phyloP scores from a whole-genome alignment of 306 rosid genomes.

The Sechiopsis laciniata region DNA sequence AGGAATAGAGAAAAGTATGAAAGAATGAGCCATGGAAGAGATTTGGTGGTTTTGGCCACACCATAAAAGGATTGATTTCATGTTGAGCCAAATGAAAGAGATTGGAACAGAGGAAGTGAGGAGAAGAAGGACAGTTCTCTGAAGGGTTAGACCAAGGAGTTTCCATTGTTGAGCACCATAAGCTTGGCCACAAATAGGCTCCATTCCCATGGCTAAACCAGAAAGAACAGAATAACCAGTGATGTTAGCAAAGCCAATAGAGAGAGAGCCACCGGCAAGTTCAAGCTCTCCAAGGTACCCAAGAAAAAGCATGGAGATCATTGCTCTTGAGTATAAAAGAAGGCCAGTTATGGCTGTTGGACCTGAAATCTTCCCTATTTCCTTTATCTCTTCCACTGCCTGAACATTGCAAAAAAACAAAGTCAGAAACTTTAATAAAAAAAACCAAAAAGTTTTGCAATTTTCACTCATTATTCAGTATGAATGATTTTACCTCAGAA shows the following conservation, averaged over 20 bases:
- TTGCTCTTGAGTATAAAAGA: constrained; percentile 66
- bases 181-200: constrained; percentile 93
- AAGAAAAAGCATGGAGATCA: constrained; percentile 95
- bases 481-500: constrained; percentile 51
- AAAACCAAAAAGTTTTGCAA: too few species aligned
- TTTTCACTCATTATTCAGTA: too few species aligned
- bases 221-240: constrained; percentile 96
- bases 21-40: constrained; percentile 68
- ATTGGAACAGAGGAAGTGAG: constrained; percentile 71
- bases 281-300: constrained; percentile 86
- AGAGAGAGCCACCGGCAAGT: constrained; percentile 88
- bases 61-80: constrained; percentile 58
- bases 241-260: constrained; percentile 91
- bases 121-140: constrained; percentile 71
- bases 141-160: constrained; percentile 70
- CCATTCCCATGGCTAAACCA: constrained; percentile 98
- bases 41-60: constrained; percentile 75
- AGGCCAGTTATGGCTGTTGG: constrained; percentile 76
- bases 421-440: too few species aligned
- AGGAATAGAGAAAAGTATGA: constrained; percentile 69
- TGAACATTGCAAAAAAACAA: constrained; percentile 35
- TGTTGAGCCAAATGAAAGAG: constrained; percentile 71
- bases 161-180: constrained; percentile 78
- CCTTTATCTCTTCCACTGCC: constrained; percentile 70
- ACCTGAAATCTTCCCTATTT: constrained; percentile 72